Conservation (phyloP, 2,329 filamentous ascomycete species). For the Aspergillus sp. region DNA sequence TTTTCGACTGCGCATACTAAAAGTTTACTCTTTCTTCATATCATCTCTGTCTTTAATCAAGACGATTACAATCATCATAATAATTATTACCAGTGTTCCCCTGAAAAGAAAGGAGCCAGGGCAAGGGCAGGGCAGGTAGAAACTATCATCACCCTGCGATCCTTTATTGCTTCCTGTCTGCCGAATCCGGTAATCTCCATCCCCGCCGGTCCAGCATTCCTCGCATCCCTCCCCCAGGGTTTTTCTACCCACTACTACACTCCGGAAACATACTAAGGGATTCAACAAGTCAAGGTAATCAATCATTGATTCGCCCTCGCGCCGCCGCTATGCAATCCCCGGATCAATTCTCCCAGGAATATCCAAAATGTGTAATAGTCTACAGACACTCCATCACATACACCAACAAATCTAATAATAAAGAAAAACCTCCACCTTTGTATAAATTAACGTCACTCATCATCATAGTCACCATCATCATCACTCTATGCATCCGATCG, state of each 20-base stretch:
- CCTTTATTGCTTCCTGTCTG: constrained; percentile 1
- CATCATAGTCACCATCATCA: constrained; percentile 1
- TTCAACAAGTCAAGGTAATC: neutral
- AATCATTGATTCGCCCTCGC: neutral
- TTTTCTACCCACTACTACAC: neutral
- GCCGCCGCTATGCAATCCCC: constrained; percentile 19
- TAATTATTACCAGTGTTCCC: no score
- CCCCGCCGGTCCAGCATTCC: no score
- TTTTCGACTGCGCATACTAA: neutral
- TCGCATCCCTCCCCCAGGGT: neutral
- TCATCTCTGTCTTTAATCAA: no score
- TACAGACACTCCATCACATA: neutral
- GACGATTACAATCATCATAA: no score
- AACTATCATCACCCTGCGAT: neutral
- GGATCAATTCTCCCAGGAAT: neutral
- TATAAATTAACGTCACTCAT: constrained; percentile 14
- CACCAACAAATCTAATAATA: constrained; percentile 2
- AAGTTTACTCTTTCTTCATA: no score
- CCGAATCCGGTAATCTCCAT: constrained; percentile 3
- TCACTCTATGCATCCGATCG: constrained; percentile 21
- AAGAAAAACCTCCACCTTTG: neutral
- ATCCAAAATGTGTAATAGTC: constrained; percentile 2
- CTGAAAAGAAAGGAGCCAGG: no score
- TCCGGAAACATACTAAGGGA: neutral
- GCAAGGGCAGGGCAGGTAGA: no score